Evolutionary conservation across 2,329 filamentous ascomycete genomes (phyloP).

Genomic region (Scortechinia acanthostroma): DNA sequence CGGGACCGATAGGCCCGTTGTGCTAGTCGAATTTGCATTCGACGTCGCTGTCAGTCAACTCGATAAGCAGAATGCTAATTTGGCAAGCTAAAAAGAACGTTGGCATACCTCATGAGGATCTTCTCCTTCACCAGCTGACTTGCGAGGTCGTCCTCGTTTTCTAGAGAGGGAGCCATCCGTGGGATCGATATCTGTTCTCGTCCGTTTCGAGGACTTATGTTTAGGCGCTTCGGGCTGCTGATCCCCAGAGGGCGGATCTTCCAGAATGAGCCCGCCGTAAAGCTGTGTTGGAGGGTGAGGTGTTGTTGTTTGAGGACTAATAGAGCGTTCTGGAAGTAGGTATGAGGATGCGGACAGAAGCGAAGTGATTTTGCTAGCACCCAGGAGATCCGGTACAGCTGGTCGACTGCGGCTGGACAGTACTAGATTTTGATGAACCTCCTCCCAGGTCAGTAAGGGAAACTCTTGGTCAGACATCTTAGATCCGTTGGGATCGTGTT

Average conservation of each 20-base stretch:
- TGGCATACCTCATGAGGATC: not conserved
- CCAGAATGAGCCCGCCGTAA: not conserved
- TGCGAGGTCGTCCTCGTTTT: not conserved
- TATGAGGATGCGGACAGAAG: not conserved
- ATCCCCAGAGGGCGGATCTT: not conserved
- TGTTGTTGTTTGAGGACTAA: not conserved
- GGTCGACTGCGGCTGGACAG: not conserved
- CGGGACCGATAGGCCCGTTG: not conserved
- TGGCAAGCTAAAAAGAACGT: not conserved
- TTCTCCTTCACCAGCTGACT: not conserved
- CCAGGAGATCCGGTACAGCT: not conserved
- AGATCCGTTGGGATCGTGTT: no score
- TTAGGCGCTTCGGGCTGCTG: not conserved
- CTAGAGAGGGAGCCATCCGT: not conserved
- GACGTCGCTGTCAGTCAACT: not conserved
- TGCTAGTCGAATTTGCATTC: not conserved
- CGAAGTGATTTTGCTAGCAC: not conserved
- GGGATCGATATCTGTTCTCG: not conserved
- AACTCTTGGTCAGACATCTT: no score
- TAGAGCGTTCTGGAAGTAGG: not conserved
- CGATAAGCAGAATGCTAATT: not conserved
- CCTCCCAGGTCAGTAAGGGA: not conserved
- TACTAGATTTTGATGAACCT: not conserved
- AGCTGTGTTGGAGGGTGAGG: not conserved
- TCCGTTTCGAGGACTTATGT: not conserved